Evolutionary conservation across 2,329 filamentous ascomycete genomes (phyloP).

Genomic region (Blumeria hordei): DNA sequence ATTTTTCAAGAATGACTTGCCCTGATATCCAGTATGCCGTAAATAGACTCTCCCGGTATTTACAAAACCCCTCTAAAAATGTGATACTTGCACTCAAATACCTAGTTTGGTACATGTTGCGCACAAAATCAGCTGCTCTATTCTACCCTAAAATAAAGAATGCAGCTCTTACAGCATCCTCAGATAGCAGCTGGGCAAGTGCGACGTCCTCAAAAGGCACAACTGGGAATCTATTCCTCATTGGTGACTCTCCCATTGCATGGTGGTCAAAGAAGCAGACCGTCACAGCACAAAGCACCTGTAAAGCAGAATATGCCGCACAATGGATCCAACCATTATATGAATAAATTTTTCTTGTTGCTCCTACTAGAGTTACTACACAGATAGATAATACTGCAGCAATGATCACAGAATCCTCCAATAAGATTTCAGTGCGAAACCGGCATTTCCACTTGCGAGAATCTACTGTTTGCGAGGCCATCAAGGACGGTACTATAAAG

Average conservation of each 20-base stretch:
- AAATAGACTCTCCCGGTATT: background rate
- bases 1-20: background rate
- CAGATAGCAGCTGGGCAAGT: background rate
- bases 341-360: background rate
- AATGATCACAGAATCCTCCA: background rate
- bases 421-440: background rate
- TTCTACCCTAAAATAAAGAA: background rate
- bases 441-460: background rate
- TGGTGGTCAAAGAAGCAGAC: background rate
- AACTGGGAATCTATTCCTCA: background rate
- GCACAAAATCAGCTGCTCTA: background rate
- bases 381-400: background rate
- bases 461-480: background rate
- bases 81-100: background rate
- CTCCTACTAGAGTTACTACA: background rate
- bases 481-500: background rate
- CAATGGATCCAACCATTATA: background rate
- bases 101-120: background rate
- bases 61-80: background rate
- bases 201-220: background rate
- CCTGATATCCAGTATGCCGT: background rate
- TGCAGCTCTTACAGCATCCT: background rate
- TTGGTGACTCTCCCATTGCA: background rate
- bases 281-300: background rate
- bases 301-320: background rate